A percentile compares a stretch with the other conserved stretches of the same genome.
phyloP scores from a whole-genome alignment of 345 rosid species.

The Citrus hindsii region DNA sequence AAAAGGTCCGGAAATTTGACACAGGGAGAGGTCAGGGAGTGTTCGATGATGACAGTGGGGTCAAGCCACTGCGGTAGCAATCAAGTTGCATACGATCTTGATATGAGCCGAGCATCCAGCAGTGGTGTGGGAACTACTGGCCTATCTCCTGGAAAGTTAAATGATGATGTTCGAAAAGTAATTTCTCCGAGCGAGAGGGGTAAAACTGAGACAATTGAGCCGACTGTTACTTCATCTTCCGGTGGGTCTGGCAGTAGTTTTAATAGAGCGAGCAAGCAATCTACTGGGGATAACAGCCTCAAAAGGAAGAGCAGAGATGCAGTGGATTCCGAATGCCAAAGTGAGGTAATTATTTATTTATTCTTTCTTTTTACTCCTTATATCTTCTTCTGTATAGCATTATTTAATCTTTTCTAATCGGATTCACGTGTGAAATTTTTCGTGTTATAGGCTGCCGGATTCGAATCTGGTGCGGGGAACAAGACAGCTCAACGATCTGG shows the following conservation, averaged over 20 bases:
- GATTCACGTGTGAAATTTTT: background rate
- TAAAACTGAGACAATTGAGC: constrained; percentile 39
- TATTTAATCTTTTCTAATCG: background rate
- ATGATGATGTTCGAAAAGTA: constrained; percentile 20
- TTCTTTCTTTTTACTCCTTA: background rate
- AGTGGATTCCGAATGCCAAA: constrained; percentile 56
- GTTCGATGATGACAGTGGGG: constrained; percentile 55
- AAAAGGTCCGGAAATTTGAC: constrained; percentile 10
- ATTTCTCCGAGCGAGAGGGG: constrained; percentile 25
- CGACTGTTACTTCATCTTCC: constrained; percentile 50
- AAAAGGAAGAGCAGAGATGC: constrained; percentile 58
- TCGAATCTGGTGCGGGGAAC: constrained; percentile 27
- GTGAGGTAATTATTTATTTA: constrained; percentile 40
- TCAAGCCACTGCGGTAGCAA: constrained; percentile 60
- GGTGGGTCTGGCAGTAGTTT: constrained; percentile 71
- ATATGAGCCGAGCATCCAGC: constrained; percentile 41
- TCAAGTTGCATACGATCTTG: constrained; percentile 39
- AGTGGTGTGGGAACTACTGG: constrained; percentile 27
- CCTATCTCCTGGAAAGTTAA: constrained; percentile 25
- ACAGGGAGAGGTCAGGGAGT: constrained; percentile 30
- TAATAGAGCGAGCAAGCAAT: constrained; percentile 40
- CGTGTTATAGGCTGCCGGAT: constrained; percentile 38
- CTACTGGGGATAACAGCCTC: constrained; percentile 28
- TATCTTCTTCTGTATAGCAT: background rate
- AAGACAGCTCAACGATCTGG: constrained; percentile 40